Base-by-base conservation (phyloP, 768 basidiomycete species). In the Candolleomyces efflorescens region DNA sequence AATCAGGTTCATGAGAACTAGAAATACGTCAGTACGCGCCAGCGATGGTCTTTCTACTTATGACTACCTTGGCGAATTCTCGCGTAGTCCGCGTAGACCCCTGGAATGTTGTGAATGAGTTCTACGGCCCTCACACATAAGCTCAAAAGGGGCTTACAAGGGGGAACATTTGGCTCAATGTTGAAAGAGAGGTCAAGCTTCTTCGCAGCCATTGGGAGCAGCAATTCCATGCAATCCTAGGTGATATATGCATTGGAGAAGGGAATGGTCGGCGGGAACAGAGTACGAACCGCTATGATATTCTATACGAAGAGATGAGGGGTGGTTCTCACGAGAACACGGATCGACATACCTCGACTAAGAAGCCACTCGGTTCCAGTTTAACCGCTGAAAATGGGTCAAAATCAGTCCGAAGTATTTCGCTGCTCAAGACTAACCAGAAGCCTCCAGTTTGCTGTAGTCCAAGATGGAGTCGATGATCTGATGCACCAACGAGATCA, bases 391-490 rank as follows among this genome's bases (percentile, higher is more conserved):
- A 3, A 38, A 23, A 10, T 9, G 37, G 1, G 23, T 67, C 36
- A 65, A 10, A 5, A 44, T 23, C 24, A 53, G 55, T 36, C 17
- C 6, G 37, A 24, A 32, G 18, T 17, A 32, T 52, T 6, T 26
- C 9, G 18, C 18, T 36, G 3, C 20, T 51, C 17, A 32, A 6
- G 39, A 59, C 66, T 50, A 63, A 82, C 86, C 85, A 49, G 85
- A 88, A 18, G 87, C 89, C 66, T 90, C 89, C 1, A 89, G 72
- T 67, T 90, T 90, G 70, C 86, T 88, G 69, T 89, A 90, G 65
- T 90, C 89, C 61, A 90, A 69, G 50, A 90, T 87, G 1, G 85
- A 87, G 67, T 89, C 86, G 63, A 90, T 90, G 66, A 90, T 89
- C 86, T 89, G 54, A 32, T n/a, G 1, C 37, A 15, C 26, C 36